Base-by-base conservation (phyloP, 495 filamentous ascomycete species). In the Podospora pseudoanserina region DNA sequence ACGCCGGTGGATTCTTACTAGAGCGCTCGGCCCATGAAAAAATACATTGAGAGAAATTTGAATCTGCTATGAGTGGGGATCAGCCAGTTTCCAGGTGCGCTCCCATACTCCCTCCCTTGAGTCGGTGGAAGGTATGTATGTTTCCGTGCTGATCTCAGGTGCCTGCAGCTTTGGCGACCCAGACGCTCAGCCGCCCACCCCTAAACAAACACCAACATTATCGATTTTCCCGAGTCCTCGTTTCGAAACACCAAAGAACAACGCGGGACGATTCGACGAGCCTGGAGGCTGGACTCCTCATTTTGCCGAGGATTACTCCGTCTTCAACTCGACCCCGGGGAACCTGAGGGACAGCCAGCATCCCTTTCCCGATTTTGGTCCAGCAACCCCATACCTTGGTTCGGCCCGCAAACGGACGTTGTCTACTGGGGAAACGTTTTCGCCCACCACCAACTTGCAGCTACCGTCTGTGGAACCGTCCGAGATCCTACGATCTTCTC, bases 161-260 rank as follows among this genome's bases (percentile, higher is more conserved):
- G 70, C 49, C 53, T 81, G 78, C 72, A 92, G 90, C 86, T 91
- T 91, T 87, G 90, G 84, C 85, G 88, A 89, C 84, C 86, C 87
- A 78, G 87, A 87, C 85, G 88, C 87, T 83, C 87, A 90, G 82
- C 90, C 91, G 76, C 89, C 89, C 65, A 92, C 91, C 66, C 90
- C 90, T 26, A 90, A 87, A 74, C 88, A 86, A 78, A 92, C 90
- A 56, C 90, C 91, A 69, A 90, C 84, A 27, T 89, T 89, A 60
- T 74, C 84, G 65, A 78, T 81, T 53, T 89, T 91, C 60, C 86
- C 86, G 71, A 87, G 83, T 71, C 81, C 84, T 53, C 79, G 86
- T 65, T 90, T 92, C 75, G 86, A 88, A 67, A 92, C 90, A 16
- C 89, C 90, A 20, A 90, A 88, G 75, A 75, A 74, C 63, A 80